Evolutionary conservation across 2,329 filamentous ascomycete species (phyloP).

Genomic region (Beauveria bassiana): DNA sequence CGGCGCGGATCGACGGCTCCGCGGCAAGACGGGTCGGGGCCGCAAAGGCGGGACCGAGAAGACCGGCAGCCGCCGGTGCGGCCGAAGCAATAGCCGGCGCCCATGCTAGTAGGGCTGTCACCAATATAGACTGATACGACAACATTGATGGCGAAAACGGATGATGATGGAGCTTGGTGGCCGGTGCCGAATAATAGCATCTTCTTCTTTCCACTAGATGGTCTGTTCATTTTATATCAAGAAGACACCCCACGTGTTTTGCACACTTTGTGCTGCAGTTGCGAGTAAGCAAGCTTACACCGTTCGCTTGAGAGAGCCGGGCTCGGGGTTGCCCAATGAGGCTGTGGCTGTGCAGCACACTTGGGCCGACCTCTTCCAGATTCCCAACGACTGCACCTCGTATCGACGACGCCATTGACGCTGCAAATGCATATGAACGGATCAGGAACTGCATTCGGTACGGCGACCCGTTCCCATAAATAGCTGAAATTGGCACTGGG

Average conservation of each 20-base stretch:
- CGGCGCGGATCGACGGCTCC: background rate
- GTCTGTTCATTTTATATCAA: background rate
- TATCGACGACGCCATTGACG: background rate
- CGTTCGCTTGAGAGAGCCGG: no score
- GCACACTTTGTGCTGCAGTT: background rate
- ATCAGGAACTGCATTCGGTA: no score
- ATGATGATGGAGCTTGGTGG: no score
- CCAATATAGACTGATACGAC: no score
- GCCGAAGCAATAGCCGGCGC: background rate
- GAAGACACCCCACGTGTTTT: background rate
- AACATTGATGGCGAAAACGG: no score
- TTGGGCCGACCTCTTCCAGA: no score
- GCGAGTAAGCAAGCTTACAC: background rate
- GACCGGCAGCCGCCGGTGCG: background rate
- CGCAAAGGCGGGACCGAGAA: background rate
- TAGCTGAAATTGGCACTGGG: no score
- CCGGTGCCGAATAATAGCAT: background rate
- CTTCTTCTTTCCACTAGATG: background rate
- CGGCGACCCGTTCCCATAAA: no score
- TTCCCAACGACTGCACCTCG: background rate
- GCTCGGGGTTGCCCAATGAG: background rate
- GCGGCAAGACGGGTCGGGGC: background rate
- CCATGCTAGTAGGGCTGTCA: background rate
- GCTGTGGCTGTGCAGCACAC: background rate
- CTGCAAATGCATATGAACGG: background rate